Base-by-base conservation (phyloP, 2,329 filamentous ascomycete species). In the Alternaria longipes region DNA sequence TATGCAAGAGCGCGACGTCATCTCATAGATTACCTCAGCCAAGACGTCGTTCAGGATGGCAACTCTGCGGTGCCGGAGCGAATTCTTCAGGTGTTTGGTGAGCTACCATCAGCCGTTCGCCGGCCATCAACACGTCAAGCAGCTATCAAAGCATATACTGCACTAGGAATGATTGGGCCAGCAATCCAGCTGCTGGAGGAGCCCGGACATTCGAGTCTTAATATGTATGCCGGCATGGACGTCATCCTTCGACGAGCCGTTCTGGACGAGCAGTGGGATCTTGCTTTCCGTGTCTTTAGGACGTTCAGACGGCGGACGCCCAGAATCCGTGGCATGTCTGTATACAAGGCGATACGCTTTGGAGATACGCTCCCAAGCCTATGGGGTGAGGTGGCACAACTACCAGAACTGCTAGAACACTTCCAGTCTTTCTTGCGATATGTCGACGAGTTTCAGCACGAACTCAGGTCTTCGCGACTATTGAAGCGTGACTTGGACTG, bases 81-180 rank as follows among this genome's bases (percentile, higher is more conserved):
- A 47, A 75, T 79, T 18, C 75, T 81, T 50, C 63, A 76, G n/a
- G 61, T 87, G 8, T 87, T 87, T 66, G 70, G 81, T 30, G 59
- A 65, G 4, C 78, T 86, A 26, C 69, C 78, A 4, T 24, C 60
- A 1, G 55, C 76, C 8, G 56, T 78, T 38, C 81, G 83, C 26
- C 78, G 75, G 3, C 66, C 74, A 8, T 73, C 76, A 5, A 80
- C 84, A 54, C 87, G 86, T 68, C 69, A 78, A 53, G 70, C 77
- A 41, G 78, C 81, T 26, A 79, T 84, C 22, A 75, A 76, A 44
- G 80, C 84, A 22, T 79, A 83, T 60, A 63, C 86, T 26, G 71
- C 66, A n/a, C 72, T 82, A 16, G 71, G 78, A 20, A 74, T 81
- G 59, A 60, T 79, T 14, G 76, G 78, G 3, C 67, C 69, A 4